Base-by-base conservation (phyloP, 257 asterid genomes). In the Capsicum pubescens region DNA sequence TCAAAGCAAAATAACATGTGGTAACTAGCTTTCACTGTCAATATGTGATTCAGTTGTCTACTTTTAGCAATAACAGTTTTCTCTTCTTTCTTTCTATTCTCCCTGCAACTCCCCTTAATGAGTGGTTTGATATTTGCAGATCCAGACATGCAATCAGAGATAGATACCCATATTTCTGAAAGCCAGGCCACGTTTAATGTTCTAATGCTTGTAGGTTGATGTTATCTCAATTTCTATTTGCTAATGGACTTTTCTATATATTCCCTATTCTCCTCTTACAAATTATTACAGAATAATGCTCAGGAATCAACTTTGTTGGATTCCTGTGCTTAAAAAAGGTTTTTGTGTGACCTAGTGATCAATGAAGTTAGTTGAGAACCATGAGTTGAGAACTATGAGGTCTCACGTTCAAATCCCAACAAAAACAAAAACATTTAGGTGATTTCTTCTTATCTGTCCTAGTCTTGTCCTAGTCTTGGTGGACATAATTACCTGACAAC, bases 1-100 rank as follows among this genome's bases (percentile, higher is more conserved):
- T 83, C 94, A 95, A 89, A 90, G 91, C 93, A 97, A 93, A 86
- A 97, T 95, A 90, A 92, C 98, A 74, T 95, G 99, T 71, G 99
- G 99, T 97, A 92, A 85, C 69, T 79, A 68, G 13, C 83, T 54
- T 81, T 84, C 81, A 84, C 36, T 63, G 9, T 67, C 55, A 61
- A 14, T 16, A 61, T 19, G 85, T 67, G 54, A 76, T 44, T 83
- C 80, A 21, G 39, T 77, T 9, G 57, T 48, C 42, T 69, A 63
- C 26, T 36, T 81, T 70, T 39, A 59, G 60, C 16, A 52, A 57
- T 36, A 55, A 48, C 63, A 44, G 76, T 58, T 59, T 63, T 83
- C 80, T 74, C 63, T 82, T 35, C 32, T 9, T 50, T 82, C 52
- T 32, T 42, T 50, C 48, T 66, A 58, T 77, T 48, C 83, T 26